These are phyloP conservation scores for Wickerhamomyces tratensis DNA, from an alignment of 805 yeast species.

Conservation along the genomic window DNA sequence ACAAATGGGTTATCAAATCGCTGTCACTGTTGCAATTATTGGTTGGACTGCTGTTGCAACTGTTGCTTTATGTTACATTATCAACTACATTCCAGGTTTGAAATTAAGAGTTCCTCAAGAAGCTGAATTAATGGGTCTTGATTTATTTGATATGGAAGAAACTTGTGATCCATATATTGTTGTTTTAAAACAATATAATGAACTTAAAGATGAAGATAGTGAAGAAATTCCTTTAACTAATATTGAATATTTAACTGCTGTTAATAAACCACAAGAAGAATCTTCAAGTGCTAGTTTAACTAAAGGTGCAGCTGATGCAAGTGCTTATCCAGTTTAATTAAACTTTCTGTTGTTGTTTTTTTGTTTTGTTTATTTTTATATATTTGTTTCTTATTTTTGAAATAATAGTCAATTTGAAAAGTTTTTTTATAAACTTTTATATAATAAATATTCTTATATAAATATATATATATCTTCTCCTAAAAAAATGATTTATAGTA, in stretches of 20 bases:
- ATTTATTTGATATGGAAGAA: slow-evolving; percentile 41
- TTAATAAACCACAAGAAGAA: neutral
- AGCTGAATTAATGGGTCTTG: slow-evolving; percentile 44
- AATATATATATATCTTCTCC: too few species aligned
- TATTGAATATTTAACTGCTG: neutral
- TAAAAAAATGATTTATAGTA: too few species aligned
- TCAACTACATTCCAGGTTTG: slow-evolving; percentile 42
- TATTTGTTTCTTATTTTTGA: too few species aligned
- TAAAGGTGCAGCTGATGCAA: too few species aligned
- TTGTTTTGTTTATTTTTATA: too few species aligned
- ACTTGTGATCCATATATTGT: slow-evolving; percentile 23
- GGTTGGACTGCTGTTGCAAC: slow-evolving; percentile 38
- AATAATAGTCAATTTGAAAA: too few species aligned
- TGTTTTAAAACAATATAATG: neutral
- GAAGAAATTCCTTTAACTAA: neutral
- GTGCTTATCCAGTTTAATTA: too few species aligned
- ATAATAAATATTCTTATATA: too few species aligned
- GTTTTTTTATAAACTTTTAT: too few species aligned
- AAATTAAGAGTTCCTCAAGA: slow-evolving; percentile 33
- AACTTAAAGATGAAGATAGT: neutral
- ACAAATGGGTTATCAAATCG: slow-evolving; percentile 86
- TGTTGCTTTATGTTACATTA: slow-evolving; percentile 30
- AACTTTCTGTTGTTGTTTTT: too few species aligned
- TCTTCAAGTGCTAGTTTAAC: neutral
- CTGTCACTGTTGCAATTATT: slow-evolving; percentile 30